Evolutionary conservation across 2,329 filamentous ascomycete genomes (phyloP).

Genomic region (Aspergillus vadensis): DNA sequence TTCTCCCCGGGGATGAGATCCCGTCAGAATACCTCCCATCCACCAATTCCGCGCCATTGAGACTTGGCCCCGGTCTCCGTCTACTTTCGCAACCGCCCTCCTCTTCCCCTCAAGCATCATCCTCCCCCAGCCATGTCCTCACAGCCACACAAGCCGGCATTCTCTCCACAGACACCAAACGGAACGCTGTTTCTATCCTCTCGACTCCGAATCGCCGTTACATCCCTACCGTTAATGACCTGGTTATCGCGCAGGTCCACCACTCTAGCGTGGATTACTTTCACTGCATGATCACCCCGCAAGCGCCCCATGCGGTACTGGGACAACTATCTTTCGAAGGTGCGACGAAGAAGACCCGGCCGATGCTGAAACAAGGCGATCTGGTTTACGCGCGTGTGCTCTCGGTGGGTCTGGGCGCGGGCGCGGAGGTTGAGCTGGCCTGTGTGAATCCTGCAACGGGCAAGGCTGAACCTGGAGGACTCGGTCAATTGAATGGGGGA

Average conservation of each 20-base stretch:
- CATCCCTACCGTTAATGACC: constrained; percentile 74
- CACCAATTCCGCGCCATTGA: constrained; percentile 67
- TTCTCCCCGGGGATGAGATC: constrained; percentile 81
- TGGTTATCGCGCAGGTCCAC: constrained; percentile 84
- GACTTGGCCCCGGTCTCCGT: constrained; percentile 80
- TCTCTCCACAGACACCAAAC: constrained; percentile 41
- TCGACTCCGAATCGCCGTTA: constrained; percentile 62
- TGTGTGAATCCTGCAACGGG: constrained; percentile 85
- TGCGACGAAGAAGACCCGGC: constrained; percentile 88
- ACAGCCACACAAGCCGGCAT: constrained; percentile 41
- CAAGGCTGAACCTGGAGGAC: constrained; percentile 81
- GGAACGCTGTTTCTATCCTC: constrained; percentile 41
- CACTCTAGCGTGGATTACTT: constrained; percentile 75
- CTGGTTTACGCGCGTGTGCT: constrained; percentile 86
- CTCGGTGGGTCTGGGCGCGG: constrained; percentile 74
- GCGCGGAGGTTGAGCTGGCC: constrained; percentile 87
- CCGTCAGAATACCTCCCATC: constrained; percentile 67
- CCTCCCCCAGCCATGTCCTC: constrained; percentile 47
- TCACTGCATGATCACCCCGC: constrained; percentile 72
- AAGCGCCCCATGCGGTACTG: constrained; percentile 66
- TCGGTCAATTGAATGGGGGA: constrained; percentile 80
- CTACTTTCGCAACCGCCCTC: constrained; percentile 74
- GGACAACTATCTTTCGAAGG: constrained; percentile 91
- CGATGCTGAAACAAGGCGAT: constrained; percentile 71
- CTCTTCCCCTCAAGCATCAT: constrained; percentile 62